phyloP scores from a whole-genome alignment of 345 rosid species.

The Corchorus olitorius region DNA sequence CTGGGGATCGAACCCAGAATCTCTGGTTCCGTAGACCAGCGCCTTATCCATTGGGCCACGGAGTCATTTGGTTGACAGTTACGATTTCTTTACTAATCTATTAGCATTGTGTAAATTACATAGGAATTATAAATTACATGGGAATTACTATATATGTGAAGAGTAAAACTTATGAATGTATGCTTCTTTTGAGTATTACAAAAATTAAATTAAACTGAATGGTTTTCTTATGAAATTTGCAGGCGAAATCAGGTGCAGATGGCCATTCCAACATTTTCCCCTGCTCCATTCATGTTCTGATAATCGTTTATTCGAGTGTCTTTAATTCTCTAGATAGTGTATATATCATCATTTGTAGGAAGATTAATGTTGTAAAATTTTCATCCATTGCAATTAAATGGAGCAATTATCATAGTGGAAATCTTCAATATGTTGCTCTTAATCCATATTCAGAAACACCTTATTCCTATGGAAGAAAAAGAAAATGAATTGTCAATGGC shows the following conservation, averaged over 20 bases:
- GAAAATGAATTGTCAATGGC: not conserved
- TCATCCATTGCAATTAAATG: not conserved
- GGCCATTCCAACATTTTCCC: constrained; percentile 51
- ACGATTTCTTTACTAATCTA: too few species aligned
- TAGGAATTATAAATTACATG: too few species aligned
- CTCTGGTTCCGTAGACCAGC: constrained; percentile 77
- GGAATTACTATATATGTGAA: not conserved
- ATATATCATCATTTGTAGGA: not conserved
- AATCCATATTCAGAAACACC: too few species aligned
- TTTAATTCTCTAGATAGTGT: not conserved
- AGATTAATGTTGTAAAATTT: not conserved
- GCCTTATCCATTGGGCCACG: constrained; percentile 38
- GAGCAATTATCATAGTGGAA: not conserved
- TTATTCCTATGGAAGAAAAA: not conserved
- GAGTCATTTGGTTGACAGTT: not conserved
- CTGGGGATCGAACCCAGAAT: constrained; percentile 78
- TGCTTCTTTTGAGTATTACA: not conserved
- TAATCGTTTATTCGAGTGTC: not conserved
- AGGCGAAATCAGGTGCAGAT: constrained; percentile 37
- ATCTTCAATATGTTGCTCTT: not conserved
- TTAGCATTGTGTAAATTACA: too few species aligned
- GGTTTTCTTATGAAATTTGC: constrained; percentile 14
- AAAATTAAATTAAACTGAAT: not conserved
- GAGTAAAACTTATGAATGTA: not conserved
- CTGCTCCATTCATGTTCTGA: constrained; percentile 66